Evolutionary conservation across 2,329 filamentous ascomycete genomes (phyloP).

Genomic region (Colletotrichum sp.): DNA sequence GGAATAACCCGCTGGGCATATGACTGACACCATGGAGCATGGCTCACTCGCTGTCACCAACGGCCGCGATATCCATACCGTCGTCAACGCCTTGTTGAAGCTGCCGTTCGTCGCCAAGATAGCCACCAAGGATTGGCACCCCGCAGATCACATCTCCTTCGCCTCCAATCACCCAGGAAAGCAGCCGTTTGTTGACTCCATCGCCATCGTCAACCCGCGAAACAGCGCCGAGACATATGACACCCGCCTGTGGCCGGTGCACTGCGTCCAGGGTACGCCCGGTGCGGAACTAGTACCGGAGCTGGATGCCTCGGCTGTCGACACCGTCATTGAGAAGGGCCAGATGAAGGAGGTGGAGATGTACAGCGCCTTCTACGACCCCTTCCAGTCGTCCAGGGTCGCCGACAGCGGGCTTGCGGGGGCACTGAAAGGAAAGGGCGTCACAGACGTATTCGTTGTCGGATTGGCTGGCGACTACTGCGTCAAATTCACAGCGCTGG

Average conservation of each 20-base stretch:
- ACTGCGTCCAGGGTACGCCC: conserved; percentile 79
- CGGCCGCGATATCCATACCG: conserved; percentile 72
- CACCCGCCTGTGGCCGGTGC: conserved; percentile 84
- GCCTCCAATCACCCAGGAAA: conserved; percentile 76
- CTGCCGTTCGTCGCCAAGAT: conserved; percentile 76
- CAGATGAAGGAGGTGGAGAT: conserved; percentile 79
- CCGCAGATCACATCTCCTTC: conserved; percentile 84
- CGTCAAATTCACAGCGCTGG: conserved; percentile 80
- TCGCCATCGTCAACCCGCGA: conserved; percentile 70
- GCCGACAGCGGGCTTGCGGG: conserved; percentile 67
- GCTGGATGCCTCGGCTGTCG: conserved; percentile 64
- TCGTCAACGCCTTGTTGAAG: conserved; percentile 76
- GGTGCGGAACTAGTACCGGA: conserved; percentile 79
- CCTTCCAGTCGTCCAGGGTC: conserved; percentile 68
- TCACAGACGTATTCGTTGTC: conserved; percentile 85
- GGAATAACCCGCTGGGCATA: background rate
- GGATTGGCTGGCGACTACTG: conserved; percentile 92
- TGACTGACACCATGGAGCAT: conserved; percentile 54
- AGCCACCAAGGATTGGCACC: conserved; percentile 94
- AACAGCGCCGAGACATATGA: conserved; percentile 67
- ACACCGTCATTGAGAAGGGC: conserved; percentile 80
- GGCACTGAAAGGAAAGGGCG: conserved; percentile 56
- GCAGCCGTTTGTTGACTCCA: conserved; percentile 68
- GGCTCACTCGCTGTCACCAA: conserved; percentile 83
- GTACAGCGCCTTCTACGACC: conserved; percentile 91